Evolutionary conservation across 2,329 filamentous ascomycete species (phyloP).

Genomic region (Pseudocercospora cruenta): DNA sequence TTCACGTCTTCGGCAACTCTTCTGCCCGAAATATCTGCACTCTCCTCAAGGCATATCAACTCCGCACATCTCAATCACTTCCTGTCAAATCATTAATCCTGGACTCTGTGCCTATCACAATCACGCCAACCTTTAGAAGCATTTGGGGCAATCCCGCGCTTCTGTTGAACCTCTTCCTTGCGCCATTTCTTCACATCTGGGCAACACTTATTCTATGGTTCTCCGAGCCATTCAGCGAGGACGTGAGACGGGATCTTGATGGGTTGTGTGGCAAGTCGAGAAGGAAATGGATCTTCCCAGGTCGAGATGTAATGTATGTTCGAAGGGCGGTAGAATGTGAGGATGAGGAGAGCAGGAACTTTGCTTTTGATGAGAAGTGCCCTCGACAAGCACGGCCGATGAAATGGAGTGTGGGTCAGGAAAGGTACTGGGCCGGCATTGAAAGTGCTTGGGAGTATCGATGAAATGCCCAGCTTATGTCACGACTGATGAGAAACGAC

Average conservation of each 20-base stretch:
- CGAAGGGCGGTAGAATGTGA: conserved; percentile 22
- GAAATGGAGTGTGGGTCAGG: conserved; percentile 33
- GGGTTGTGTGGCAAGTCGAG: conserved; percentile 26
- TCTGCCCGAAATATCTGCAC: conserved; percentile 30
- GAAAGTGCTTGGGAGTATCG: conserved; percentile 36
- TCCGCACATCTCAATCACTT: conserved; percentile 25
- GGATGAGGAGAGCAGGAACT: conserved; percentile 29
- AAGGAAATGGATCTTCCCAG: conserved; percentile 34
- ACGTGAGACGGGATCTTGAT: conserved; percentile 30
- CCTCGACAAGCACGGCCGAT: background rate
- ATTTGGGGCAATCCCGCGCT: conserved; percentile 13
- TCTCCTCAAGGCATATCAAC: conserved; percentile 33
- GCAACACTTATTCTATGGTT: conserved; percentile 27
- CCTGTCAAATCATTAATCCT: conserved; percentile 31
- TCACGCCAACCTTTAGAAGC: conserved; percentile 14
- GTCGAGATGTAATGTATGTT: conserved; percentile 35
- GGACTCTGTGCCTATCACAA: conserved; percentile 30
- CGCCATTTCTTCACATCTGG: conserved; percentile 22
- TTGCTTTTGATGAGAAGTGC: conserved; percentile 19
- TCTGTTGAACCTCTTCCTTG: conserved; percentile 21
- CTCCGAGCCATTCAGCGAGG: conserved; percentile 20
- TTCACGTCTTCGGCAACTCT: conserved; percentile 35
- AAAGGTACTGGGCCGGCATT: conserved; percentile 36
- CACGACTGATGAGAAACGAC: background rate
- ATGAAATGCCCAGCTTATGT: background rate